Evolutionary conservation across 116 monocot species (phyloP).

Genomic region (Iris pallida): DNA sequence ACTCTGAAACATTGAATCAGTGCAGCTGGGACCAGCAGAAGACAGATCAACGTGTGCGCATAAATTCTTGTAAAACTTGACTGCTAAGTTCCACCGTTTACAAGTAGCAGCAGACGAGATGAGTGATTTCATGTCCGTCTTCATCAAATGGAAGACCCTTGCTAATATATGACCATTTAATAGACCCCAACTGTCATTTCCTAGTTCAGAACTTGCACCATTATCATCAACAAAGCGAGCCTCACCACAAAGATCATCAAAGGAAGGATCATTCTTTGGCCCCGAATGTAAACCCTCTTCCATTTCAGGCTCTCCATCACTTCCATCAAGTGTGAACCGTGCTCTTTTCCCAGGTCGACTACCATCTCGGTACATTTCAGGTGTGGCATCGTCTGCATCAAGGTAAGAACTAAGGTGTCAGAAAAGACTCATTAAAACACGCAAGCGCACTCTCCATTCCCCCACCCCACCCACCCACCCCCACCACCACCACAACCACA

Average conservation of each 20-base stretch:
- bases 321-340: slow-evolving; percentile 45
- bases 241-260: slow-evolving; percentile 72
- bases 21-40: slow-evolving; percentile 51
- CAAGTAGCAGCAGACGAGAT: slow-evolving; percentile 74
- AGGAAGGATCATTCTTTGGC: slow-evolving; percentile 46
- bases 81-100: slow-evolving; percentile 74
- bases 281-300: slow-evolving; percentile 36
- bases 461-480: no score
- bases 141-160: slow-evolving; percentile 86
- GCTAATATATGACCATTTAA: slow-evolving; percentile 56
- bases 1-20: slow-evolving; percentile 51
- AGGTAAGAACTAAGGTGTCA: slow-evolving; percentile 7
- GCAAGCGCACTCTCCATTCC: no score
- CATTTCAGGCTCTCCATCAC: slow-evolving; percentile 46
- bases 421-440: not conserved
- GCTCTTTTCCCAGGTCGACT: slow-evolving; percentile 56
- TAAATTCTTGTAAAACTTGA: slow-evolving; percentile 60
- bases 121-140: slow-evolving; percentile 68
- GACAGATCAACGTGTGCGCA: slow-evolving; percentile 80
- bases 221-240: slow-evolving; percentile 24
- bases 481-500: no score
- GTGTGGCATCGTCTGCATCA: slow-evolving; percentile 35
- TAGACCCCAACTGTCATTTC: slow-evolving; percentile 68
- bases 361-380: not conserved
- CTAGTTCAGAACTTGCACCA: slow-evolving; percentile 6